Percentiles rank a stretch among this genome's conserved stretches.
phyloP scores from a whole-genome alignment of 257 asterid genomes.

The Nicotiana sylvestris region DNA sequence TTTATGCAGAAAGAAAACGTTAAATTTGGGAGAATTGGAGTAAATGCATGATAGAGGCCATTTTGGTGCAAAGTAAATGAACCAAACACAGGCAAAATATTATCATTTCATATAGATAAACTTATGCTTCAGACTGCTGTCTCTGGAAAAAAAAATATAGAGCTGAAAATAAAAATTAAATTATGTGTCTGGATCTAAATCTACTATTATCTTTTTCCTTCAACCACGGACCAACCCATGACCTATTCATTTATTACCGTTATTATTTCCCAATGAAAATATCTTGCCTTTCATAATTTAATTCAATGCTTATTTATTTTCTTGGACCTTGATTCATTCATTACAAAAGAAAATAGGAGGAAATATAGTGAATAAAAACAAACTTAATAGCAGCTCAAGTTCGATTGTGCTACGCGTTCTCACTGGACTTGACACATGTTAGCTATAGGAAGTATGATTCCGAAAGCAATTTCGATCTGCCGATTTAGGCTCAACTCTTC shows the following conservation, averaged over 20 bases:
- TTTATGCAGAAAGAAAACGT: neutral
- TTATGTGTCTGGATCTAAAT: slow-evolving; percentile 1
- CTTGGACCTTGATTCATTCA: neutral
- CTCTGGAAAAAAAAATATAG: neutral
- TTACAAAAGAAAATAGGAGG: neutral
- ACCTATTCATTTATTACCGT: neutral
- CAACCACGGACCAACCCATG: neutral
- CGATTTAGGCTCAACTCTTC: no score
- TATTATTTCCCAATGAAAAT: neutral
- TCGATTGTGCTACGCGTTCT: no score
- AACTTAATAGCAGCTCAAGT: no score
- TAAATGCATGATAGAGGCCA: slow-evolving; percentile 5
- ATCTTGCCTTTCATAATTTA: neutral
- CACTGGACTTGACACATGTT: no score
- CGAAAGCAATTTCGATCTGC: no score
- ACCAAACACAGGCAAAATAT: neutral
- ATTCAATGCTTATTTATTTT: neutral
- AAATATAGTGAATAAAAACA: no score
- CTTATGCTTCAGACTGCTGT: neutral
- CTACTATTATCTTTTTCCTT: neutral
- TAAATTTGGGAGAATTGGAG: neutral
- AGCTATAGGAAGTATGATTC: no score
- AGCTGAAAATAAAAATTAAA: neutral
- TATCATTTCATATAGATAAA: neutral
- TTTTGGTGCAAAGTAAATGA: neutral